These are phyloP conservation scores for Jackrogersella multiformis DNA, from an alignment of 495 filamentous ascomycete species.

Conservation along the genomic window DNA sequence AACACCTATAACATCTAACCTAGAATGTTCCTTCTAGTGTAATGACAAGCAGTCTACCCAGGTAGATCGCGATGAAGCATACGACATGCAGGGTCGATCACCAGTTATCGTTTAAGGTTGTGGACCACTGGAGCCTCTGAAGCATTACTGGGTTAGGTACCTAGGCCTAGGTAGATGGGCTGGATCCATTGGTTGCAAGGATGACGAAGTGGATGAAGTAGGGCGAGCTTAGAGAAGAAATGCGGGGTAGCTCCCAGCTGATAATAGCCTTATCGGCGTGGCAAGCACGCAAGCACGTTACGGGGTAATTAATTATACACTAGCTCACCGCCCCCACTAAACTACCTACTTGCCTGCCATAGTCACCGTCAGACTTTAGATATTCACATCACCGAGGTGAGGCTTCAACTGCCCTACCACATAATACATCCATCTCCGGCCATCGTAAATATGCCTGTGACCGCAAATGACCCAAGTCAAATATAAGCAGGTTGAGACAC, in stretches of 20 bases:
- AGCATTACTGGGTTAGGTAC: too few species aligned
- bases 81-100: constrained; percentile 37
- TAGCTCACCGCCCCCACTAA: constrained; percentile 3
- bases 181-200: not conserved
- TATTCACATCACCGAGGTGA: constrained; percentile 11
- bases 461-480: not conserved
- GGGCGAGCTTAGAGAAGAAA: constrained; percentile 8
- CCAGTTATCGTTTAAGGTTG: constrained; percentile 25
- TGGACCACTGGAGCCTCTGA: too few species aligned
- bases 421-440: not conserved
- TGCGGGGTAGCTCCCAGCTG: constrained; percentile 38
- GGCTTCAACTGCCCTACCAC: not conserved
- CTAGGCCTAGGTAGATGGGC: too few species aligned
- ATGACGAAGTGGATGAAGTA: too few species aligned
- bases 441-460: too few species aligned
- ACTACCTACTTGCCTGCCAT: too few species aligned
- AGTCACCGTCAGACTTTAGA: constrained; percentile 1
- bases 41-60: not conserved
- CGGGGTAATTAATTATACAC: too few species aligned
- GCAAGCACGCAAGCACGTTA: not conserved
- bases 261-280: constrained; percentile 31
- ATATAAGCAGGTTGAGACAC: not conserved
- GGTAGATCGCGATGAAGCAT: constrained; percentile 41
- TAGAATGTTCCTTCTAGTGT: constrained; percentile 12
- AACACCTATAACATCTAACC: not conserved